Percentiles rank a stretch among this genome's conserved stretches.
phyloP scores from a whole-genome alignment of 176 grass and related monocot genomes.

The Hsuehochloa calcarea region DNA sequence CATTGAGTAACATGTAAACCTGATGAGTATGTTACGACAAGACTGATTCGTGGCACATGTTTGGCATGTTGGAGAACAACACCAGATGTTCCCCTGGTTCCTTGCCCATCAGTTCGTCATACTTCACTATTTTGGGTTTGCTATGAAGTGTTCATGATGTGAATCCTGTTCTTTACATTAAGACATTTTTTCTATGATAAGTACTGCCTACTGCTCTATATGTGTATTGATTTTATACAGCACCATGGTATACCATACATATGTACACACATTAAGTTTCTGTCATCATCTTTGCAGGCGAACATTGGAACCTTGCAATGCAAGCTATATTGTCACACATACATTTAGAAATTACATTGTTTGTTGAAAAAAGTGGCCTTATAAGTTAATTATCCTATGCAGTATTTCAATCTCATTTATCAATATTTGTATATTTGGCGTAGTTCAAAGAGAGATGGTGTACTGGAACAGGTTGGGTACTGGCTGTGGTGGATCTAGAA shows the following conservation, averaged over 20 bases:
- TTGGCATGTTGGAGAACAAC: background rate
- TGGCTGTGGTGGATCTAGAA: background rate
- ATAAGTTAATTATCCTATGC: conserved; percentile 1
- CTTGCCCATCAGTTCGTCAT: background rate
- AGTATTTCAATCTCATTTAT: background rate
- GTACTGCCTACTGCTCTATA: background rate
- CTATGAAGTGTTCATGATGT: background rate
- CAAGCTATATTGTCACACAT: background rate
- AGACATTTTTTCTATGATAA: background rate
- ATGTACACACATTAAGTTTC: background rate
- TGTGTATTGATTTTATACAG: background rate
- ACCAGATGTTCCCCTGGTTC: background rate
- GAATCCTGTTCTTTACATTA: background rate
- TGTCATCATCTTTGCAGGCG: background rate
- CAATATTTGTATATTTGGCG: conserved; percentile 4
- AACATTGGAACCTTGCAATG: background rate
- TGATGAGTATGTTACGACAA: background rate
- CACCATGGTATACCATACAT: background rate
- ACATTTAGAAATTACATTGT: background rate
- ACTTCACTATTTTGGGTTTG: background rate
- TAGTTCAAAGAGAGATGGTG: background rate
- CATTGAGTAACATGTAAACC: conserved; percentile 3
- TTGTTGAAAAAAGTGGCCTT: background rate
- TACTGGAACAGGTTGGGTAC: background rate
- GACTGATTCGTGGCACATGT: background rate